Conservation (phyloP, 139 green algal species). For the Tetradesmus obliquus region DNA sequence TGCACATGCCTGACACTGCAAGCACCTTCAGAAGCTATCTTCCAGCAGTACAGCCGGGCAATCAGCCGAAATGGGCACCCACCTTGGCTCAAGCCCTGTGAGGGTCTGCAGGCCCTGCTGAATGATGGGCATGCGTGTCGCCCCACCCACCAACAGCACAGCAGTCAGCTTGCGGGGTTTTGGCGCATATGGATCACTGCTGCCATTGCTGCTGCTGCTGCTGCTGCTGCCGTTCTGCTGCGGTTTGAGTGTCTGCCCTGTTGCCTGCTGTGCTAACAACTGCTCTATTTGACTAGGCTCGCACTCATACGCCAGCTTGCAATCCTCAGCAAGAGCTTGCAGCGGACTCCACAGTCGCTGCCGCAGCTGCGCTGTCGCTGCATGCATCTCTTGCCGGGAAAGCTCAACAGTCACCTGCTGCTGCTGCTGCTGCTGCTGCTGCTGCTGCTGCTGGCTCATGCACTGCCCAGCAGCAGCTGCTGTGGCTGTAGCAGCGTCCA, state of each 20-base stretch:
- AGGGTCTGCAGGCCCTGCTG: slow-evolving; percentile 60
- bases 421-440: slow-evolving; percentile 25
- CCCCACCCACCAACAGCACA: slow-evolving; percentile 81
- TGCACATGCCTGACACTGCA: not conserved
- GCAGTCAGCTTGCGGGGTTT: slow-evolving; percentile 70
- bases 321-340: slow-evolving; percentile 9
- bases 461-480: not conserved
- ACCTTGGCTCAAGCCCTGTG: slow-evolving; percentile 64
- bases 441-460: not conserved
- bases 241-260: slow-evolving; percentile 1
- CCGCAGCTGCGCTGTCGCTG: slow-evolving; percentile 47
- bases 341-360: slow-evolving; percentile 64
- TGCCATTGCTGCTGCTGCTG: slow-evolving; percentile 31
- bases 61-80: not conserved
- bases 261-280: slow-evolving; percentile 28
- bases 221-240: slow-evolving; percentile 31
- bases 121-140: slow-evolving; percentile 74
- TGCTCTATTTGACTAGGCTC: slow-evolving; percentile 13
- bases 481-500: not conserved
- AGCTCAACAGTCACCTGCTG: slow-evolving; percentile 32
- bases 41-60: no score
- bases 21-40: no score
- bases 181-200: slow-evolving; percentile 55
- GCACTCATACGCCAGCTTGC: slow-evolving; percentile 37
- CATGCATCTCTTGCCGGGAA: slow-evolving; percentile 44